A percentile compares a stretch with the other conserved stretches of the same genome.
Evolutionary conservation across 1,139 yeast genomes (phyloP).

Genomic region (Pneumocystis carinii): DNA sequence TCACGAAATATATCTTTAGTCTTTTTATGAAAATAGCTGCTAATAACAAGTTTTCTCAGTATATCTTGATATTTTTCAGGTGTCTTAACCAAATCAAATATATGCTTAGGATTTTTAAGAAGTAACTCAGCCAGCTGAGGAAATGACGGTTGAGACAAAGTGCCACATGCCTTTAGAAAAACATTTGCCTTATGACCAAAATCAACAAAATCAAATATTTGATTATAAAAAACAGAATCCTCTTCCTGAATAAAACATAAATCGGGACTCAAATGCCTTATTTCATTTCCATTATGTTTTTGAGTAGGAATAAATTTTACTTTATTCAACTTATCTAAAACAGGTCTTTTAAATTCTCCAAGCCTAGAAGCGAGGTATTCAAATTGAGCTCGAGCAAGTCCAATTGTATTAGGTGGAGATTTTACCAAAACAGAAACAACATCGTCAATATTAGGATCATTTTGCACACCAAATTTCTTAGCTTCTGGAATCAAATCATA

Average conservation of each 20-base stretch:
- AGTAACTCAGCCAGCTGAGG: conserved; percentile 23
- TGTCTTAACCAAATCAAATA: conserved; percentile 20
- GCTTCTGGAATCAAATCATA: conserved; percentile 19
- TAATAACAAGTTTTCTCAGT: conserved; percentile 18
- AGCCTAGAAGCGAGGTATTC: conserved; percentile 21
- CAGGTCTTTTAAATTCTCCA: conserved; percentile 16
- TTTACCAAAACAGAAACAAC: conserved; percentile 17
- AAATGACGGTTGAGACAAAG: conserved; percentile 24
- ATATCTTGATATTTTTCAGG: conserved; percentile 19
- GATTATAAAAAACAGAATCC: conserved; percentile 18
- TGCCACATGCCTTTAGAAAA: conserved; percentile 25
- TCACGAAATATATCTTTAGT: conserved; percentile 19
- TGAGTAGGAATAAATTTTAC: conserved; percentile 22
- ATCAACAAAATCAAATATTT: conserved; percentile 22
- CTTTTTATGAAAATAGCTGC: conserved; percentile 19
- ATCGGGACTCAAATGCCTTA: conserved; percentile 4
- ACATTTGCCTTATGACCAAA: conserved; percentile 20
- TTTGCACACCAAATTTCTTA: conserved; percentile 23
- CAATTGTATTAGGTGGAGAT: conserved; percentile 18
- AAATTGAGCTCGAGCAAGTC: conserved; percentile 20
- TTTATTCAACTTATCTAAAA: conserved; percentile 15
- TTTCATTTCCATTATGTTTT: conserved; percentile 4
- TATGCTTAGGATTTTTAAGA: conserved; percentile 21
- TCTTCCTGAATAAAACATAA: conserved; percentile 9
- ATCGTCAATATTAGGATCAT: conserved; percentile 19